A percentile compares a stretch with the other conserved stretches of the same genome.
phyloP scores from a whole-genome alignment of 2,329 filamentous ascomycete species.

The Penicillium hesseltinei region DNA sequence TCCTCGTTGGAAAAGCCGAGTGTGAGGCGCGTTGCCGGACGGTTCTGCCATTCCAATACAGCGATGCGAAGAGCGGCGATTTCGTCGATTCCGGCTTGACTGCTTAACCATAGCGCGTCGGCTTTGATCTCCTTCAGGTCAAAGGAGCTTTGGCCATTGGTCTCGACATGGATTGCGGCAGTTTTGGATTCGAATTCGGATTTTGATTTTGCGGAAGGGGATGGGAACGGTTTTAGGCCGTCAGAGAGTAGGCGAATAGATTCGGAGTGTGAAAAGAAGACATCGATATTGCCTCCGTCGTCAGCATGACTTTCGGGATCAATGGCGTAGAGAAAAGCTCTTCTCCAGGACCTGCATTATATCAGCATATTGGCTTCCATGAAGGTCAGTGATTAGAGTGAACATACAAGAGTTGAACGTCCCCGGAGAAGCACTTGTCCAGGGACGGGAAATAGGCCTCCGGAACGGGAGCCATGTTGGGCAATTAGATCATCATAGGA shows the following conservation, averaged over 20 bases:
- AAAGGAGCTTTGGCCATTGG: slow-evolving; percentile 64
- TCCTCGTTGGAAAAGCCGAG: slow-evolving; percentile 75
- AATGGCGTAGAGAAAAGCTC: slow-evolving; percentile 54
- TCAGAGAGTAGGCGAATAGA: slow-evolving; percentile 67
- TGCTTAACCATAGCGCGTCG: slow-evolving; percentile 82
- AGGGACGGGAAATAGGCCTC: slow-evolving; percentile 81
- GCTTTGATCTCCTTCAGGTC: slow-evolving; percentile 77
- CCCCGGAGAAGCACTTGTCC: slow-evolving; percentile 78
- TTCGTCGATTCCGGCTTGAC: slow-evolving; percentile 74
- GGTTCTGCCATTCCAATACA: slow-evolving; percentile 78
- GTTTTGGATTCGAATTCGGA: slow-evolving; percentile 78
- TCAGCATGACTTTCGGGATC: slow-evolving; percentile 44
- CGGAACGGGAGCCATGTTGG: slow-evolving; percentile 66
- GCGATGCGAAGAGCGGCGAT: slow-evolving; percentile 76
- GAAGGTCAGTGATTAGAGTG: background rate
- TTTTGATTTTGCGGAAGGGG: slow-evolving; percentile 62
- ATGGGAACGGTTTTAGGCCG: slow-evolving; percentile 66
- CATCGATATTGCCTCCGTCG: slow-evolving; percentile 58
- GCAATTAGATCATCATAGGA: slow-evolving; percentile 44
- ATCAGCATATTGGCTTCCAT: slow-evolving; percentile 23
- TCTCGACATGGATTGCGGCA: slow-evolving; percentile 78
- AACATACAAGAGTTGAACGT: slow-evolving; percentile 71
- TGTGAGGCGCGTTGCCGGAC: slow-evolving; percentile 69
- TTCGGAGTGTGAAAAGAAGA: slow-evolving; percentile 69
- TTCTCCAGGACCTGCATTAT: slow-evolving; percentile 57